A percentile compares a stretch with the other conserved stretches of the same genome.
Conservation (phyloP, 176 grass and related monocot genomes). For the Oryza rufipogon region DNA sequence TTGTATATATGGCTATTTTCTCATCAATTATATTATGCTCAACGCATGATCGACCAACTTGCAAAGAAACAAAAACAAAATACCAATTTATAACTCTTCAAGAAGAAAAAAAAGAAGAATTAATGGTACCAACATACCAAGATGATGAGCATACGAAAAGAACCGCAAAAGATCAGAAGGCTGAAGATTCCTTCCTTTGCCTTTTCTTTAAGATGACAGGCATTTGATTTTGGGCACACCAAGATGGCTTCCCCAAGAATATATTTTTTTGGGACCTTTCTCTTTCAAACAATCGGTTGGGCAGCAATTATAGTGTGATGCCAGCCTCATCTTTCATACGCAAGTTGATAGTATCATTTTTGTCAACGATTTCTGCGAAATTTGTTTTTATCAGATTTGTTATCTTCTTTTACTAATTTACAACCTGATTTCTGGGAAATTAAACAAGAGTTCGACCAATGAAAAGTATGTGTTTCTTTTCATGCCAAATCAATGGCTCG, state of each 20-base stretch:
- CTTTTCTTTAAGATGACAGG: constrained; percentile 11
- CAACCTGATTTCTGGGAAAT: background rate
- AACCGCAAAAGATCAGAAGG: background rate
- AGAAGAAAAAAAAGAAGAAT: background rate
- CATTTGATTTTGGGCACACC: background rate
- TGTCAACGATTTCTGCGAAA: background rate
- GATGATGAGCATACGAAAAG: constrained; percentile 25
- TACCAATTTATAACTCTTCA: background rate
- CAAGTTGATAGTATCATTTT: background rate
- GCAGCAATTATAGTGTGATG: constrained; percentile 43
- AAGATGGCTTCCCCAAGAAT: constrained; percentile 46
- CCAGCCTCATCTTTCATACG: constrained; percentile 9
- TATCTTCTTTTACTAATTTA: background rate
- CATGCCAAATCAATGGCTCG: background rate
- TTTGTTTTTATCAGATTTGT: background rate
- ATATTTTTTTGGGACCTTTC: background rate
- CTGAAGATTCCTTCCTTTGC: constrained; percentile 33
- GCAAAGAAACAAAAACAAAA: background rate
- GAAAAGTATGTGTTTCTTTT: background rate
- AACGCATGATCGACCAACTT: constrained; percentile 23
- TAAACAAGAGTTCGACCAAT: background rate
- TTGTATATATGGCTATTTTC: background rate
- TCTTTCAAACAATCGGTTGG: constrained; percentile 39
- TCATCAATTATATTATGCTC: background rate
- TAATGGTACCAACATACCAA: background rate